Evolutionary conservation across 2,329 filamentous ascomycete genomes (phyloP).

Genomic region (Cercospora beticola): DNA sequence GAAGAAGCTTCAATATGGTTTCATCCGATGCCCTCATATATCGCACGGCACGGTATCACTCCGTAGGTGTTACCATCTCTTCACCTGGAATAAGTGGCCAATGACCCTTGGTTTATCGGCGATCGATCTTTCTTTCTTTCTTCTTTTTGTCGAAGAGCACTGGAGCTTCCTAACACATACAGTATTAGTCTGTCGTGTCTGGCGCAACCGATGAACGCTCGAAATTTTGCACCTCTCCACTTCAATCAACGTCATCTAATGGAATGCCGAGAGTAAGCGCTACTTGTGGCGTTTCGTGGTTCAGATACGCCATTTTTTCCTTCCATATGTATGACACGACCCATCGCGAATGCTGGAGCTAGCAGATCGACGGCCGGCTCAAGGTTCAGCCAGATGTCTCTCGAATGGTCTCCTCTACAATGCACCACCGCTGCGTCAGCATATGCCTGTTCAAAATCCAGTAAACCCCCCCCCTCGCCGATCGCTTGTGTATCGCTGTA

Average conservation of each 20-base stretch:
- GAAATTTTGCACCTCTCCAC: not conserved
- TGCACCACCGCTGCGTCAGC: not conserved
- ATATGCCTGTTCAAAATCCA: not conserved
- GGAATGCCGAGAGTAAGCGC: not conserved
- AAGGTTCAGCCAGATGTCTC: not conserved
- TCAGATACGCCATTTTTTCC: no score
- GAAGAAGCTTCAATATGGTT: no score
- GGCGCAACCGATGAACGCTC: no score
- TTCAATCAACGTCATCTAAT: not conserved
- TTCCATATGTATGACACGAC: not conserved
- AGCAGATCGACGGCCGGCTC: not conserved
- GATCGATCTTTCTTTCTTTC: no score
- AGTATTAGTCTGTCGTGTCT: not conserved
- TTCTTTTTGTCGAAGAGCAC: no score
- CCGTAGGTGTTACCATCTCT: no score
- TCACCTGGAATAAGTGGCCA: no score
- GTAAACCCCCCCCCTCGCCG: not conserved
- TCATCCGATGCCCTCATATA: no score
- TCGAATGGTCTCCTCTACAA: not conserved
- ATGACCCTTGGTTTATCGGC: no score
- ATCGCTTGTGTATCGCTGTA: not conserved
- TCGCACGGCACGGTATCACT: no score
- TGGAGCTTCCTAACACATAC: no score
- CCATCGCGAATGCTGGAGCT: not conserved
- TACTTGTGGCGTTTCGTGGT: not conserved